Evolutionary conservation across 306 rosid species (phyloP).

Genomic region (Quillaja saponaria): DNA sequence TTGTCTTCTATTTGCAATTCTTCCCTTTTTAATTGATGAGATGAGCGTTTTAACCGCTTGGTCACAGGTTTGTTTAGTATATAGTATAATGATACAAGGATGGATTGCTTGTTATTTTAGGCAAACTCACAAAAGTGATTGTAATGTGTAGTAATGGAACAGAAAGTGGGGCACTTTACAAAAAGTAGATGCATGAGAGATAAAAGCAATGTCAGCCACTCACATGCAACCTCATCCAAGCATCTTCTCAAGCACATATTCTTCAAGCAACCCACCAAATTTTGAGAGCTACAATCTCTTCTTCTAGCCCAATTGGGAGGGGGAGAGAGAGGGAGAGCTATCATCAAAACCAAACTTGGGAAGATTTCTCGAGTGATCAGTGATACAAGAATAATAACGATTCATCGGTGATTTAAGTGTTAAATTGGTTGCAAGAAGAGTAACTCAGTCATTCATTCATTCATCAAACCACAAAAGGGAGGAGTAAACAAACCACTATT

Average conservation of each 20-base stretch:
- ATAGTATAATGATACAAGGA: too few species aligned
- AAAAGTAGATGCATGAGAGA: slow-evolving; percentile 24
- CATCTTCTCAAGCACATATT: too few species aligned
- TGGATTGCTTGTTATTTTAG: slow-evolving; percentile 19
- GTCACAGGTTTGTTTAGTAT: slow-evolving; percentile 8
- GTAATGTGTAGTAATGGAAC: slow-evolving; percentile 24
- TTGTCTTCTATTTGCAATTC: background rate
- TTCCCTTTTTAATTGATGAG: background rate
- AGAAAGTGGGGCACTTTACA: slow-evolving; percentile 22
- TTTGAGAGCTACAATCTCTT: too few species aligned
- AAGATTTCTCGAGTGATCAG: too few species aligned
- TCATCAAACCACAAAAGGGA: slow-evolving; percentile 59
- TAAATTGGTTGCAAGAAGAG: too few species aligned
- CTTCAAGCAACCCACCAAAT: too few species aligned
- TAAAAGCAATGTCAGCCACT: slow-evolving; percentile 46
- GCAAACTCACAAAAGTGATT: slow-evolving; percentile 4
- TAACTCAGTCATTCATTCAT: slow-evolving; percentile 37
- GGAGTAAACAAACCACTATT: slow-evolving; percentile 67
- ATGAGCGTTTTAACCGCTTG: slow-evolving; percentile 26
- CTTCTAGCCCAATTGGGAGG: too few species aligned
- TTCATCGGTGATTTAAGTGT: too few species aligned
- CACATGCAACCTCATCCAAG: slow-evolving; percentile 48
- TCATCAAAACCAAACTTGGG: too few species aligned
- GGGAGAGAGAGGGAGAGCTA: too few species aligned
- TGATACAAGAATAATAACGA: too few species aligned